Evolutionary conservation across 139 green algal genomes (phyloP), one percentile per base, ranked within the genome.

Genomic region (Eudorina sp.): DNA sequence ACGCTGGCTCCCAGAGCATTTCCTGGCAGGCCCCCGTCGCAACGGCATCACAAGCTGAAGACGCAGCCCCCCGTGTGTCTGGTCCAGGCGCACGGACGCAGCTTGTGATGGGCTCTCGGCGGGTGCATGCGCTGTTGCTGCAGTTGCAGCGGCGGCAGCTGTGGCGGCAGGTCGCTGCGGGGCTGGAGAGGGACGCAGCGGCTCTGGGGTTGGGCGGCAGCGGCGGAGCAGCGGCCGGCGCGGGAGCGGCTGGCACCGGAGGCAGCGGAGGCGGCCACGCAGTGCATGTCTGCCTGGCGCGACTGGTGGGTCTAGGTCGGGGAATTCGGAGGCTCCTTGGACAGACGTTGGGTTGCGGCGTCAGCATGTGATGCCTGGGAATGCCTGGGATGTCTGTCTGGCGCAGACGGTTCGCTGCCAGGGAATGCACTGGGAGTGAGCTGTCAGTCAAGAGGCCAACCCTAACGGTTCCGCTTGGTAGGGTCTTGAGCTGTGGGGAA

Each of bases 91-190:
- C 60, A 16, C 27, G 43, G 4, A 79, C 66, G 46, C 82, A 78
- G 36, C 21, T 88, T 64, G 82, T 88, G 46, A 66, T 43, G 31
- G 82, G 82, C 48, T 70, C 64, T 16, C 64, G 82, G 9, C 64
- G 64, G 1, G 82, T 88, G 82, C 82, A 88, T 48, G 82, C 82
- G 25, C 31, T 88, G 68, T 48, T 88, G 62, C 68, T 88, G 68
- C 82, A 79, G 64, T 48, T 88, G 64, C 82, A 88, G 46, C 82
- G 82, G 31, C 46, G 64, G 34, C 82, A 80, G 82, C 64, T 88
- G 82, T 88, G 82, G 82, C 45, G 31, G 18, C 82, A 70, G 66
- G 82, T 88, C 31, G 64, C 66, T 31, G 60, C n/a, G 34, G 46
- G 66, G 0, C 82, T 88, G 48, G 82, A 78, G 46, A 21, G 66